Evolutionary conservation across 164 flowering plant species (phyloP).

Genomic region (Berberis thunbergii): DNA sequence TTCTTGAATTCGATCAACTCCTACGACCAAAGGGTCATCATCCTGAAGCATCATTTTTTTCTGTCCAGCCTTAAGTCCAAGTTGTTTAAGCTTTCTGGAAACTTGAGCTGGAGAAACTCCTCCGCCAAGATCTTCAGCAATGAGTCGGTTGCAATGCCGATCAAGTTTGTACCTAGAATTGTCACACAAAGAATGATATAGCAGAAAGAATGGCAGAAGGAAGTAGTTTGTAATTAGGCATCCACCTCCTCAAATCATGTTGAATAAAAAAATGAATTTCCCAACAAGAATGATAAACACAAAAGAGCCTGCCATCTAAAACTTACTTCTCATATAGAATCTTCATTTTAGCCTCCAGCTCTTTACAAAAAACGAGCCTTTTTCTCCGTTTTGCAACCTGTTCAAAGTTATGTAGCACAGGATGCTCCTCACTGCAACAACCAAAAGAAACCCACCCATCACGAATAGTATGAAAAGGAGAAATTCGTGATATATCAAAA

Average conservation of each 20-base stretch:
- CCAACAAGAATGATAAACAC: not conserved
- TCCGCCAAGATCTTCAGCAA: conserved; percentile 60
- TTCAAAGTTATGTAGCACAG: conserved; percentile 20
- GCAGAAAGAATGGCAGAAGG: not conserved
- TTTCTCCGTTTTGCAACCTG: conserved; percentile 33
- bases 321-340: conserved; percentile 69
- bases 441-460: conserved; percentile 7
- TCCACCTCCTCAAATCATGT: conserved; percentile 18
- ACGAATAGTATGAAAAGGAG: not conserved
- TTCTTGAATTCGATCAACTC: conserved; percentile 18
- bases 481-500: not conserved
- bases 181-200: not conserved
- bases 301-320: not conserved
- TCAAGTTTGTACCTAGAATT: conserved; percentile 67
- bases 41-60: conserved; percentile 21
- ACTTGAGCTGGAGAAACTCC: conserved; percentile 56
- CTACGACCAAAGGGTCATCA: conserved; percentile 24
- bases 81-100: conserved; percentile 73
- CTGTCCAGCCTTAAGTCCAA: conserved; percentile 50
- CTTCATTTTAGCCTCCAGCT: conserved; percentile 39
- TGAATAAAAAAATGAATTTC: not conserved
- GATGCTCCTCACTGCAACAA: conserved; percentile 31
- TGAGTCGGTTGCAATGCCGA: conserved; percentile 68
- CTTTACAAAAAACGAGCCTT: conserved; percentile 40
- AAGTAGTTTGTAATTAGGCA: conserved; percentile 32